Evolutionary conservation across 148 eudicot genomes (phyloP), one percentile per base, ranked within the genome.

Genomic region (Vaccinium myrtillus): DNA sequence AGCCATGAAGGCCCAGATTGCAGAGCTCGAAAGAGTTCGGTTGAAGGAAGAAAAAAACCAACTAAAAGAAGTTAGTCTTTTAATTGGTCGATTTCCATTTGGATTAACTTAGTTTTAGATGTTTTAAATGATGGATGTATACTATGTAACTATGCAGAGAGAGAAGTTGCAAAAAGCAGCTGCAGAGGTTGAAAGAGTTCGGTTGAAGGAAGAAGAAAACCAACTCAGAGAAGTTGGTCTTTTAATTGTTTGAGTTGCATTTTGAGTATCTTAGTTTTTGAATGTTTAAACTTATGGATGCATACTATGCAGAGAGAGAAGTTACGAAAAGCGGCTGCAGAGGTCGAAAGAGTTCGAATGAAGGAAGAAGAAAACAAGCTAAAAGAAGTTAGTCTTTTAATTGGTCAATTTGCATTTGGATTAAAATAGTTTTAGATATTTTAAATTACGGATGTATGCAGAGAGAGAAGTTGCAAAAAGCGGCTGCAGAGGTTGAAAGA

Each of bases 1-100:
- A 80, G 91, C 93, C 81, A 54, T 89, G 83, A 94, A 96, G 83
- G 97, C 93, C 30, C 94, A 96, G 89, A 94, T 95, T 86, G 95
- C 92, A 15, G 18, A 16, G 18, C 8, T 56, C 1, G 59, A 56
- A 56, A 18, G 59, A 16, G 30, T 43, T 50, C 53, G 53, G 51
- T 50, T 50, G 53, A 50, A 50, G 53, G 53, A 43, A 43, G 46
- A 43, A 43, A 5, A 43, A 43, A 43, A 0, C 46, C 46, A 43
- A 43, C 46, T 43, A 5, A 43, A 43, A 43, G 46, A 43, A 43
- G 46, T 43, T 5, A 32, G 36, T 32, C 36, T 32, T 43, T 43
- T 43, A 43, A 43, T 43, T 43, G 46, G 46, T 43, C 46, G 46
- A 43, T 43, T 43, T 43, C 5, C 46, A 43, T 43, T 43, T 43